Conservation (phyloP, 164 flowering plant genomes). For the Platanus orientalis region DNA sequence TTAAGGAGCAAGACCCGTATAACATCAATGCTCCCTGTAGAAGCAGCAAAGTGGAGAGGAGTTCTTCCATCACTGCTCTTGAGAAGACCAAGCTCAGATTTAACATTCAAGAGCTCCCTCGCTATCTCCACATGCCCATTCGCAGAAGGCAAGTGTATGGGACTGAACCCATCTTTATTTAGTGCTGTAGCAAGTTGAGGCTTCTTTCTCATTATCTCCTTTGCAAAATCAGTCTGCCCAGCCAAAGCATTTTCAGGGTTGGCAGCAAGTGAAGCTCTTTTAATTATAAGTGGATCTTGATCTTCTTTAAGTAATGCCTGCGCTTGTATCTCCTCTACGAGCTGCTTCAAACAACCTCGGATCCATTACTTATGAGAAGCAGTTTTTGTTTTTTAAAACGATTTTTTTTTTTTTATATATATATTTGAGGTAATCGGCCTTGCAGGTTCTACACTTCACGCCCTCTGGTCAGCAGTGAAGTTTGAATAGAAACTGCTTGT, state of each 20-base stretch:
- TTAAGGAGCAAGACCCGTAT: constrained; percentile 19
- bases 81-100: constrained; percentile 16
- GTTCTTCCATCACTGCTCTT: constrained; percentile 24
- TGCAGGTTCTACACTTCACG: no score
- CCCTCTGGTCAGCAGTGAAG: no score
- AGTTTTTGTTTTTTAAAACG: no score
- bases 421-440: no score
- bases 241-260: neutral
- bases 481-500: no score
- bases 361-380: neutral
- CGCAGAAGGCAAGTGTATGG: neutral
- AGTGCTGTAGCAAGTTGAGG: neutral
- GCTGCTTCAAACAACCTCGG: neutral
- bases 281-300: neutral
- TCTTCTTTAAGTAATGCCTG: neutral
- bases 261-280: neutral
- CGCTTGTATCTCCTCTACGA: neutral
- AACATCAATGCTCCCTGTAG: constrained; percentile 26
- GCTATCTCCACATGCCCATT: neutral
- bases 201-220: neutral
- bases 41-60: constrained; percentile 37
- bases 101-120: constrained; percentile 22
- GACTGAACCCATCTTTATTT: neutral
- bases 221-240: neutral
- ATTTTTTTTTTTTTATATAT: no score